phyloP scores from a whole-genome alignment of 805 yeast species.

The Lipomyces starkeyi region DNA sequence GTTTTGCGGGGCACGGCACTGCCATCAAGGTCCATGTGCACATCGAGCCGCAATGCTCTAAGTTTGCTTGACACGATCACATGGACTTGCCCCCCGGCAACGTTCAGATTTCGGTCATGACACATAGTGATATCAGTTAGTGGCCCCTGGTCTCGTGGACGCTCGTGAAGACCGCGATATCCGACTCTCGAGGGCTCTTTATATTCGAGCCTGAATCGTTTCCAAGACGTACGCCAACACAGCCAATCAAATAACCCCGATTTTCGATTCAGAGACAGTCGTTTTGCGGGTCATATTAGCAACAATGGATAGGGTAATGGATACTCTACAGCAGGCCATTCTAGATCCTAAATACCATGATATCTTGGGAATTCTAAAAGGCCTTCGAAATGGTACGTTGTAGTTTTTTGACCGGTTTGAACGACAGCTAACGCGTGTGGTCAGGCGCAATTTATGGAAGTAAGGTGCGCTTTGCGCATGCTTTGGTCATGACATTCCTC shows the following conservation, averaged over 20 bases:
- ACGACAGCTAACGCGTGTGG: not conserved
- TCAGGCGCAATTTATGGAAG: conserved; percentile 65
- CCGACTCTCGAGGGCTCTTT: not conserved
- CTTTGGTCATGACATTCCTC: conserved; percentile 63
- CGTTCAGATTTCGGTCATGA: too few species aligned
- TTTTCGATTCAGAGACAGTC: too few species aligned
- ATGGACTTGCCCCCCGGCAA: too few species aligned
- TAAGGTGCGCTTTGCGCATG: conserved; percentile 65
- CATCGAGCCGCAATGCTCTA: too few species aligned
- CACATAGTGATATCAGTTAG: not conserved
- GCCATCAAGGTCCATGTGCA: too few species aligned
- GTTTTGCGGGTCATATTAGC: not conserved
- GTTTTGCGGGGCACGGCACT: too few species aligned
- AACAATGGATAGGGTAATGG: conserved; percentile 15
- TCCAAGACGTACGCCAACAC: not conserved
- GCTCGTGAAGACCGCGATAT: not conserved
- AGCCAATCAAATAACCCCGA: not conserved
- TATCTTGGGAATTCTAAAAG: conserved; percentile 49
- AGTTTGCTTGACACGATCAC: too few species aligned
- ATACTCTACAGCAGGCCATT: conserved; percentile 6
- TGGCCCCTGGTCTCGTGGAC: not conserved
- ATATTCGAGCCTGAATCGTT: not conserved
- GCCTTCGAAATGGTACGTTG: conserved; percentile 49
- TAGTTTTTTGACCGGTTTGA: not conserved
- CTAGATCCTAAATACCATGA: conserved; percentile 48